These are phyloP conservation scores for Phanerochaete carnosa DNA, from an alignment of 768 basidiomycete genomes.

Conservation along the genomic window DNA sequence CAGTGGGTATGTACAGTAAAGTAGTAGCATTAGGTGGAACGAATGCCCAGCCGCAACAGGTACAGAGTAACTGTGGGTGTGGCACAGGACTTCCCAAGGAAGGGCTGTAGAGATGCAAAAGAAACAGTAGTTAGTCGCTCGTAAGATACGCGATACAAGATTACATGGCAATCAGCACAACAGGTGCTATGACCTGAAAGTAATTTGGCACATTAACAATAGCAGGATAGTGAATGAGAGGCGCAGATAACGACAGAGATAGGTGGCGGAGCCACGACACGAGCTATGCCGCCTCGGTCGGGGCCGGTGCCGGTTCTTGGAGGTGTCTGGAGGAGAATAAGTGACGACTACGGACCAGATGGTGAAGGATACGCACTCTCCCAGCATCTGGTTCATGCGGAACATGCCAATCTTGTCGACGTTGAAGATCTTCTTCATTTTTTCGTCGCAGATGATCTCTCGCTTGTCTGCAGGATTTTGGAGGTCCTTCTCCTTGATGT, in stretches of 20 bases:
- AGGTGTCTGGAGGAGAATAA: constrained; percentile 15
- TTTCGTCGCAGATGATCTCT: constrained; percentile 82
- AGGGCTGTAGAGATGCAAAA: not conserved
- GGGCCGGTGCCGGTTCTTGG: constrained; percentile 10
- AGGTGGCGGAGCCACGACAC: not conserved
- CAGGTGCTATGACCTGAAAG: constrained; percentile 1
- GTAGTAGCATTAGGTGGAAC: not conserved
- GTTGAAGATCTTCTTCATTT: constrained; percentile 70
- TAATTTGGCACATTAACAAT: constrained; percentile 4
- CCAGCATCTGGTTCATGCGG: constrained; percentile 89
- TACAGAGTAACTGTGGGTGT: not conserved
- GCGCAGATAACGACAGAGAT: not conserved
- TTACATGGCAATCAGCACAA: constrained; percentile 1
- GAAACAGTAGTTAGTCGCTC: not conserved
- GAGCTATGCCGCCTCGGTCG: not conserved
- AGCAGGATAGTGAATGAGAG: not conserved
- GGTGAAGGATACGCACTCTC: constrained; percentile 47
- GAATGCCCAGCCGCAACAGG: not conserved
- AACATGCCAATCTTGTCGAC: constrained; percentile 90
- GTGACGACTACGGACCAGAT: not conserved
- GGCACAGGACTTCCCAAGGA: not conserved
- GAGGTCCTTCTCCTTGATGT: constrained; percentile 77
- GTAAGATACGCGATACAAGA: constrained; percentile 5
- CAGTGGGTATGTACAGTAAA: not conserved
- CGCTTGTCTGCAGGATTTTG: constrained; percentile 84